These are phyloP conservation scores for Mrakia blollopis DNA, from an alignment of 768 basidiomycete species.

Conservation along the genomic window DNA sequence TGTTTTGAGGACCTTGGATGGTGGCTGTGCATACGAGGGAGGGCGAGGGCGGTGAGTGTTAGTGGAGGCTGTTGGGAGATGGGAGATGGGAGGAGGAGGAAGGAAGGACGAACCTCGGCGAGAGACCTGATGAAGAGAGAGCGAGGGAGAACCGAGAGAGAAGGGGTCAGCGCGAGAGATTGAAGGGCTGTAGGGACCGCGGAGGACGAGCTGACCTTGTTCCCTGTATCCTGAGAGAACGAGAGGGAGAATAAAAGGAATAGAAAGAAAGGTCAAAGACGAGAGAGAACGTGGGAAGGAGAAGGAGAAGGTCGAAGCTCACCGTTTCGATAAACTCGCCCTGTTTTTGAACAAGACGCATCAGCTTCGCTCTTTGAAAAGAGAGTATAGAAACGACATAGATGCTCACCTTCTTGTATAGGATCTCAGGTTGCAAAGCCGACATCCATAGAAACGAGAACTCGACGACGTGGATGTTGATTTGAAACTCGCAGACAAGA, in stretches of 20 bases:
- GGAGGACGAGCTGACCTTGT: constrained; percentile 59
- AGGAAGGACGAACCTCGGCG: constrained; percentile 23
- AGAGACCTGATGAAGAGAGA: constrained; percentile 17
- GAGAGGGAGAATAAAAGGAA: neutral
- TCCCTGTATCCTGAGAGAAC: constrained; percentile 72
- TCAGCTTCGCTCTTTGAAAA: neutral
- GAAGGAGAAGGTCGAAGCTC: neutral
- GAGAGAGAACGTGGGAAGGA: constrained; percentile 35
- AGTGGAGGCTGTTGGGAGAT: neutral
- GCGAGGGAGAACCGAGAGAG: no score
- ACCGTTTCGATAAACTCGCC: constrained; percentile 87
- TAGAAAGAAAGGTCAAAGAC: neutral
- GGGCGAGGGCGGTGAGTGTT: neutral
- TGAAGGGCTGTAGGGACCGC: no score
- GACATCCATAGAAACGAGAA: neutral
- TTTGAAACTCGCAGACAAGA: no score
- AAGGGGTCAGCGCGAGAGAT: neutral
- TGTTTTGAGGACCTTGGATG: constrained; percentile 91
- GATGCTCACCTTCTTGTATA: constrained; percentile 24
- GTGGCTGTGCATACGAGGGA: constrained; percentile 53
- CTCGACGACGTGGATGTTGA: no score
- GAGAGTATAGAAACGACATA: neutral
- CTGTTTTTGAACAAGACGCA: constrained; percentile 45
- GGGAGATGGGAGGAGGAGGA: neutral
- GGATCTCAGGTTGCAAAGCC: constrained; percentile 18